These are phyloP conservation scores for Juncus inflexus DNA, from an alignment of 176 grass and related monocot species.

Conservation along the genomic window DNA sequence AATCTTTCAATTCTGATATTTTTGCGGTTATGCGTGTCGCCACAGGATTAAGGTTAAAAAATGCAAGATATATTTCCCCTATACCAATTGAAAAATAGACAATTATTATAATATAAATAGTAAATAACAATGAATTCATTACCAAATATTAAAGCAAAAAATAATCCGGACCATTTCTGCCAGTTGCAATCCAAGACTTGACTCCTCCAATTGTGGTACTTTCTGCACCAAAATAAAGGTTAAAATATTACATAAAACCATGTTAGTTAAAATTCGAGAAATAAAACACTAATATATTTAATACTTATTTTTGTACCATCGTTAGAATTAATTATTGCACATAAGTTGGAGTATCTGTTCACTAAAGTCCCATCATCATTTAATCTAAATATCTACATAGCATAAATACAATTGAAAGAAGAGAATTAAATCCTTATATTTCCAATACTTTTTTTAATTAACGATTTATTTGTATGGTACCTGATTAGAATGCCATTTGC, in stretches of 20 bases:
- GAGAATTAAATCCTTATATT: neutral
- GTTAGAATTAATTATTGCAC: slow-evolving; percentile 46
- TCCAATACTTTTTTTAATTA: neutral
- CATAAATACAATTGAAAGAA: slow-evolving; percentile 12
- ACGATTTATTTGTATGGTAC: slow-evolving; percentile 29
- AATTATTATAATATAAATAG: slow-evolving; percentile 14
- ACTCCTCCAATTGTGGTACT: slow-evolving; percentile 31
- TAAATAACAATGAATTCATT: too few relatives aligned
- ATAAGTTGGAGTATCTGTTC: slow-evolving; percentile 78
- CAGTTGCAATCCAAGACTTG: slow-evolving; percentile 71
- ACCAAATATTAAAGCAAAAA: neutral
- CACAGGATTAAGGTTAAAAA: slow-evolving; percentile 62
- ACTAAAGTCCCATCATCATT: slow-evolving; percentile 83
- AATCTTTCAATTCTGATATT: slow-evolving; percentile 52
- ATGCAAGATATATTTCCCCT: slow-evolving; percentile 82
- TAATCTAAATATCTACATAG: slow-evolving; percentile 73
- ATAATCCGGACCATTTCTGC: slow-evolving; percentile 56
- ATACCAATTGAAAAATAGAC: neutral
- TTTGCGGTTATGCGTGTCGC: slow-evolving; percentile 34
- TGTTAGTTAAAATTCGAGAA: neutral
- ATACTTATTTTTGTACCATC: slow-evolving; percentile 30
- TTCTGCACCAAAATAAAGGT: slow-evolving; percentile 30
- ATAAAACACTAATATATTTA: neutral
- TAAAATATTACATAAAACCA: slow-evolving; percentile 1
- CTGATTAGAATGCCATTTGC: slow-evolving; percentile 66